Percentiles rank a stretch among this genome's conserved stretches.
Evolutionary conservation across 169 alveolate species (phyloP).

Genomic region (Ichthyophthirius multifiliis): DNA sequence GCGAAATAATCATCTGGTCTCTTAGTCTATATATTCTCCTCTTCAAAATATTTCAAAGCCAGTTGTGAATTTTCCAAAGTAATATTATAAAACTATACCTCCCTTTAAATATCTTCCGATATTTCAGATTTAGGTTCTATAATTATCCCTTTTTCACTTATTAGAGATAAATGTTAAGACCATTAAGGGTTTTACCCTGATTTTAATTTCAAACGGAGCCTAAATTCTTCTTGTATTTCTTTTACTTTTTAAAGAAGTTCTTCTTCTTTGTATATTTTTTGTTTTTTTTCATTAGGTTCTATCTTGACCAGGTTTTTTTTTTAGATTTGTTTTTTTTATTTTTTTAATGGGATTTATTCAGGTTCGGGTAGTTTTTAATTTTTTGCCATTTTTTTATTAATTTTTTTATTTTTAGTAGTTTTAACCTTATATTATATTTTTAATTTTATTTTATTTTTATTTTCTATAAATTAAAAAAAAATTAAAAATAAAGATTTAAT

Average conservation of each 20-base stretch:
- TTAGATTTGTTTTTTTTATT: too few species aligned
- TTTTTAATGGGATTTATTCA: too few species aligned
- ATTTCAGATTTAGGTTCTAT: background rate
- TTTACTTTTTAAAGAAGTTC: background rate
- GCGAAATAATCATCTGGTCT: constrained; percentile 82
- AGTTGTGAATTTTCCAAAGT: constrained; percentile 64
- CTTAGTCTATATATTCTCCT: constrained; percentile 53
- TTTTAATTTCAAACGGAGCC: background rate
- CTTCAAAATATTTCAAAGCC: constrained; percentile 54
- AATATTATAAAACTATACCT: constrained; percentile 66
- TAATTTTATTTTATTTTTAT: too few species aligned
- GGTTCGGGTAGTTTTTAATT: too few species aligned
- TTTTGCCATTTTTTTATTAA: too few species aligned
- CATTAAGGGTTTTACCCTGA: background rate
- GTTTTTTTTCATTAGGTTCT: too few species aligned
- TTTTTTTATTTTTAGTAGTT: too few species aligned
- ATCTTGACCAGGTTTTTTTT: too few species aligned
- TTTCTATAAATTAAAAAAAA: too few species aligned
- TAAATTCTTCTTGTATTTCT: background rate
- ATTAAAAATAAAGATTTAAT: too few species aligned
- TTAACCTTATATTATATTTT: too few species aligned
- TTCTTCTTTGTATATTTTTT: too few species aligned
- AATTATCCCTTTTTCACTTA: background rate
- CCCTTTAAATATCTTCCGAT: constrained; percentile 75
- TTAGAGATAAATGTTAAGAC: constrained; percentile 9